phyloP scores from a whole-genome alignment of 345 rosid genomes.

The Ricinus communis region DNA sequence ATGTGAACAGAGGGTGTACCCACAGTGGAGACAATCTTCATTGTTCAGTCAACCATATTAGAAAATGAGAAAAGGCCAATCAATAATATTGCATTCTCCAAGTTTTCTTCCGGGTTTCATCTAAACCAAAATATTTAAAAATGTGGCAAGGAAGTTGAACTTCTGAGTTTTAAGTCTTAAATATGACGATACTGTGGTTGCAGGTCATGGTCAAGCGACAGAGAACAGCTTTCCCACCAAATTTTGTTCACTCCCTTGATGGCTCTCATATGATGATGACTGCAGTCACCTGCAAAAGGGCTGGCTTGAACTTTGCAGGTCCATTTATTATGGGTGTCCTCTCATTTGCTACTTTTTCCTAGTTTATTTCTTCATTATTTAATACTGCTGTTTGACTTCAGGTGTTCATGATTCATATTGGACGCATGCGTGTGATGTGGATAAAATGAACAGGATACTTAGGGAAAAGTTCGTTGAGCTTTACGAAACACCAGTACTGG shows the following conservation, averaged over 20 bases:
- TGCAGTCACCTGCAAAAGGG: constrained; percentile 79
- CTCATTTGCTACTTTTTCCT: constrained; percentile 12
- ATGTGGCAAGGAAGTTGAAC: background rate
- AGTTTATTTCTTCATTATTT: constrained; percentile 18
- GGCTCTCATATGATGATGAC: constrained; percentile 99
- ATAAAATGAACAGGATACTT: constrained; percentile 72
- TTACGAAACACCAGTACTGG: constrained; percentile 78
- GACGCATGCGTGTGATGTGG: constrained; percentile 99
- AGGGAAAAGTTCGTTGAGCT: constrained; percentile 93
- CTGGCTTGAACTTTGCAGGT: constrained; percentile 94
- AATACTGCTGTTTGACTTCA: constrained; percentile 34
- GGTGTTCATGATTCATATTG: constrained; percentile 99
- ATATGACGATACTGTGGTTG: constrained; percentile 2
- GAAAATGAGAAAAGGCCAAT: background rate
- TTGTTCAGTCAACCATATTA: background rate
- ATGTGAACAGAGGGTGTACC: background rate
- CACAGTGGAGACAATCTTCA: background rate
- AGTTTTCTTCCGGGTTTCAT: background rate
- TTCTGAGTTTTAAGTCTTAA: background rate
- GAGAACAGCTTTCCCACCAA: constrained; percentile 96
- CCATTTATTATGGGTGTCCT: constrained; percentile 1
- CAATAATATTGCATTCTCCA: background rate
- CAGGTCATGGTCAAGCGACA: constrained; percentile 85
- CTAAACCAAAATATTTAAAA: background rate
- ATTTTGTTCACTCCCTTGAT: constrained; percentile 96